These are phyloP conservation scores for Xanthoconium separans DNA, from an alignment of 1,284 basidiomycete species.

Conservation along the genomic window DNA sequence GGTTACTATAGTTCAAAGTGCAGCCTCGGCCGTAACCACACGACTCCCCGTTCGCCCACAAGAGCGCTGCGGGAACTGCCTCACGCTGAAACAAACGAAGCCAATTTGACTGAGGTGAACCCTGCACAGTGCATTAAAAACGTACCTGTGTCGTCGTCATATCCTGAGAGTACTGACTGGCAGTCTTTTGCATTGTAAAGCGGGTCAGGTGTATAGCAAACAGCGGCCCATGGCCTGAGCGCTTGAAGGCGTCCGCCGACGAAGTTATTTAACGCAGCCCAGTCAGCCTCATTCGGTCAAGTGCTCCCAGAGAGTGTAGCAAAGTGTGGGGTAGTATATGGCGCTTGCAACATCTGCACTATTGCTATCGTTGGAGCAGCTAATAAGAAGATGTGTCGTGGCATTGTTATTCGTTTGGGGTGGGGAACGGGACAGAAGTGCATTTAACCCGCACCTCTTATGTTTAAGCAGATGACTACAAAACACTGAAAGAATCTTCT, in stretches of 20 bases:
- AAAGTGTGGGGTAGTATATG: slow-evolving; percentile 10
- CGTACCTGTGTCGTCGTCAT: slow-evolving; percentile 17
- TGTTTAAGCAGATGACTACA: no score
- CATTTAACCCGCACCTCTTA: no score
- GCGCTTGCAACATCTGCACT: neutral
- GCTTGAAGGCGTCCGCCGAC: slow-evolving; percentile 18
- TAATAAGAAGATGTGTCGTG: no score
- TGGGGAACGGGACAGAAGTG: no score
- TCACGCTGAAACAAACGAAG: slow-evolving; percentile 14
- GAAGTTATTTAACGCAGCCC: slow-evolving; percentile 16
- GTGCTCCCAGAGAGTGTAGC: slow-evolving; percentile 3
- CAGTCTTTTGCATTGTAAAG: slow-evolving; percentile 14
- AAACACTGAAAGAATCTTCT: no score
- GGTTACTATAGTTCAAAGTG: slow-evolving; percentile 19
- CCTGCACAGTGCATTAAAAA: neutral
- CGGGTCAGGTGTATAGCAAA: slow-evolving; percentile 18
- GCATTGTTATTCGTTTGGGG: no score
- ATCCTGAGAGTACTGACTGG: slow-evolving; percentile 9
- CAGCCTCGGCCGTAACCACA: slow-evolving; percentile 21
- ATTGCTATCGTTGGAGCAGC: no score
- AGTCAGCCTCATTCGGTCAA: slow-evolving; percentile 10
- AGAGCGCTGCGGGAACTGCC: slow-evolving; percentile 13
- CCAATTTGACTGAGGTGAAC: neutral
- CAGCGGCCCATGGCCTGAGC: slow-evolving; percentile 21
- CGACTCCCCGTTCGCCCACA: slow-evolving; percentile 26